phyloP scores from a whole-genome alignment of 2,329 filamentous ascomycete species.

The Domatiomyces globalis region DNA sequence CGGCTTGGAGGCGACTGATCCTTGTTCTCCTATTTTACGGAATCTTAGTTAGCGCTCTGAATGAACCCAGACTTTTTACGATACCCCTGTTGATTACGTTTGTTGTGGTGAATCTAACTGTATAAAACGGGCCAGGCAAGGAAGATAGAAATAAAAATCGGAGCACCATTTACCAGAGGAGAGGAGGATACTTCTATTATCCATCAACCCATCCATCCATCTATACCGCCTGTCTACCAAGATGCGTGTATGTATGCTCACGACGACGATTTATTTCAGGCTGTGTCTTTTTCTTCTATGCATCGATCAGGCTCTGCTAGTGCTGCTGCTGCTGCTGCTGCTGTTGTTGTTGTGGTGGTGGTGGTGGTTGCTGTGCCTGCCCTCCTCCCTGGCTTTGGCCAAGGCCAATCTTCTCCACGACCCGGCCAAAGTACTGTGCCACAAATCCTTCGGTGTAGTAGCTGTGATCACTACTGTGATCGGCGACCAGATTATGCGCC shows the following conservation, averaged over 20 bases:
- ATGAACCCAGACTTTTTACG: background rate
- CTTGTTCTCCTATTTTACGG: background rate
- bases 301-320: background rate
- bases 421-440: slow-evolving; percentile 15
- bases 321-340: background rate
- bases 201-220: background rate
- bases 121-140: background rate
- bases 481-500: slow-evolving; percentile 75
- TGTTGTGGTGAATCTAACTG: background rate
- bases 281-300: background rate
- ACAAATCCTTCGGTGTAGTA: slow-evolving; percentile 50
- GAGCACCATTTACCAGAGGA: background rate
- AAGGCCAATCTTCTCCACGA: slow-evolving; percentile 9
- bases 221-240: background rate
- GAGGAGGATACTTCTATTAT: background rate
- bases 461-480: slow-evolving; percentile 65
- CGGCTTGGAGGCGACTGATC: slow-evolving; percentile 27
- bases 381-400: background rate
- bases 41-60: too few species aligned
- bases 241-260: too few species aligned
- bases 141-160: background rate
- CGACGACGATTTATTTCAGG: too few species aligned
- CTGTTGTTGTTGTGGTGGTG: too few species aligned
- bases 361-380: too few species aligned
- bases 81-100: background rate